These are phyloP conservation scores for Solanum infundibuliforme DNA, from an alignment of 257 asterid species.

Conservation along the genomic window DNA sequence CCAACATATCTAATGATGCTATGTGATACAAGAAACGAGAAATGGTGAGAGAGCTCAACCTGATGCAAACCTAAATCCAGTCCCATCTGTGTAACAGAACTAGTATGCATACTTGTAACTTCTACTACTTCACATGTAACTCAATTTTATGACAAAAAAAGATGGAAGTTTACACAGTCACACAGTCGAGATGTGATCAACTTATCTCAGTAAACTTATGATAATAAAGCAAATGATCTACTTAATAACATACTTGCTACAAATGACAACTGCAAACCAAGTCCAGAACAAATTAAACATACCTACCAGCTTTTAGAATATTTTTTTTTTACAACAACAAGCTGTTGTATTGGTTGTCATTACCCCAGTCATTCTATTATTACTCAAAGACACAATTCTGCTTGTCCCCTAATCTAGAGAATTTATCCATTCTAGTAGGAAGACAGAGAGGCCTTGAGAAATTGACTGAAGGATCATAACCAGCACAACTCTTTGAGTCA, in stretches of 20 bases:
- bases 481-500: conserved; percentile 43
- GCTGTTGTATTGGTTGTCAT: conserved; percentile 37
- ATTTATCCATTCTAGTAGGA: conserved; percentile 39
- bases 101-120: neutral
- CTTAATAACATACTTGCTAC: conserved; percentile 17
- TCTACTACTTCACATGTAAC: neutral
- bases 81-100: neutral
- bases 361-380: neutral
- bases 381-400: conserved; percentile 18
- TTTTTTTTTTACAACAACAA: conserved; percentile 29
- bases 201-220: neutral
- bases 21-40: neutral
- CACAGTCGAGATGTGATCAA: neutral
- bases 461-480: conserved; percentile 24
- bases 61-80: neutral
- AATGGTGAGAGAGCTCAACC: neutral
- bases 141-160: neutral
- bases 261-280: conserved; percentile 4
- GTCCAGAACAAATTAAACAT: neutral
- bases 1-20: neutral
- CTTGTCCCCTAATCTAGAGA: conserved; percentile 19
- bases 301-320: neutral
- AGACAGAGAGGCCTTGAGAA: conserved; percentile 26
- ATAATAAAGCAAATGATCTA: neutral
- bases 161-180: neutral